Percentiles rank a stretch among this genome's conserved stretches.
phyloP scores from a whole-genome alignment of 2,329 filamentous ascomycete species.

The Sarocladium kiliense region DNA sequence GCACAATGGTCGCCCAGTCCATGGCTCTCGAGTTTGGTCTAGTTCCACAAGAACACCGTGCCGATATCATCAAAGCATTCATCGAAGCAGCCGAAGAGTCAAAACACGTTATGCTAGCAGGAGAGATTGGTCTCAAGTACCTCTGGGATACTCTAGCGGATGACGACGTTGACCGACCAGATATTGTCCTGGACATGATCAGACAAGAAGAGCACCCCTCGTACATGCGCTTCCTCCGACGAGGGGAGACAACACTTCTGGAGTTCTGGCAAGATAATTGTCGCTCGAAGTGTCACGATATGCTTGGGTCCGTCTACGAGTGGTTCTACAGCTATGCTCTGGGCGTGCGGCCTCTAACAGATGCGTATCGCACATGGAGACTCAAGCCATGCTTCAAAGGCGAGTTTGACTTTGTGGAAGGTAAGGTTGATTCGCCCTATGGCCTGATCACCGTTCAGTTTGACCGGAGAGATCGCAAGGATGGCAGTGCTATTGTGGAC shows the following conservation, averaged over 20 bases:
- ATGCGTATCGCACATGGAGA: conserved; percentile 34
- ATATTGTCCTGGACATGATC: conserved; percentile 36
- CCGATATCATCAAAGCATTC: conserved; percentile 17
- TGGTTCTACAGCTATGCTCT: conserved; percentile 39
- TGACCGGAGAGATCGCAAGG: conserved; percentile 13
- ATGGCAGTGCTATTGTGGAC: conserved; percentile 13
- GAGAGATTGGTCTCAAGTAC: conserved; percentile 36
- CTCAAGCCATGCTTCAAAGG: conserved; percentile 31
- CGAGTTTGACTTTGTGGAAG: conserved; percentile 33
- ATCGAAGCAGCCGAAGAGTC: conserved; percentile 20
- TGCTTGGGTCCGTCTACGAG: conserved; percentile 42
- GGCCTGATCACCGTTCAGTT: conserved; percentile 23
- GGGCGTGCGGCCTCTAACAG: conserved; percentile 28
- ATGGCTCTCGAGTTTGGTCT: conserved; percentile 22
- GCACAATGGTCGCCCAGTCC: conserved; percentile 33
- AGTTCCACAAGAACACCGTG: conserved; percentile 15
- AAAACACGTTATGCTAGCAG: conserved; percentile 30
- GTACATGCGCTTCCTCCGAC: conserved; percentile 41
- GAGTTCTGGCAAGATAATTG: conserved; percentile 40
- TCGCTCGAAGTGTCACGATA: conserved; percentile 40
- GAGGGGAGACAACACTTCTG: conserved; percentile 36
- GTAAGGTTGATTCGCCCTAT: conserved; percentile 33
- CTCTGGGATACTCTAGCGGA: conserved; percentile 33
- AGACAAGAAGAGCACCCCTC: conserved; percentile 41
- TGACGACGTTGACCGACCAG: conserved; percentile 29